A percentile compares a stretch with the other conserved stretches of the same genome.
Evolutionary conservation across 371 early-diverging fungal species (phyloP).

Genomic region (Mortierella polycephala): DNA sequence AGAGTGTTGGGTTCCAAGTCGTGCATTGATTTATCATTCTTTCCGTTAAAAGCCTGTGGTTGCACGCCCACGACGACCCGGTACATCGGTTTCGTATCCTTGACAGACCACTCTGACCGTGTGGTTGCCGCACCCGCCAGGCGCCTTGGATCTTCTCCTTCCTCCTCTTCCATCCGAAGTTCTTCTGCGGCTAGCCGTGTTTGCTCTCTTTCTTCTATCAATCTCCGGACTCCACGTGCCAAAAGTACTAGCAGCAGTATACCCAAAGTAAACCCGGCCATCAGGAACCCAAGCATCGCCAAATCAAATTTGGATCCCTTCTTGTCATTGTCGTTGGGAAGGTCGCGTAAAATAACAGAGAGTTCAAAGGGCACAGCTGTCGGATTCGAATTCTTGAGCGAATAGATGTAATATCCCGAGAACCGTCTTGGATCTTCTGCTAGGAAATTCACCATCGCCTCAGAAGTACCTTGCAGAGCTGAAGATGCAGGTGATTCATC

Average conservation of each 20-base stretch:
- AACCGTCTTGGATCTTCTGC: conserved; percentile 48
- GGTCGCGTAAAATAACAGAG: conserved; percentile 26
- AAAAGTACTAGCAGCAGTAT: conserved; percentile 24
- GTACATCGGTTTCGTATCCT: conserved; percentile 43
- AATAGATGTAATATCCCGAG: conserved; percentile 48
- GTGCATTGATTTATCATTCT: not conserved
- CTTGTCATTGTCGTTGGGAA: not conserved
- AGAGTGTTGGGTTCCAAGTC: not conserved
- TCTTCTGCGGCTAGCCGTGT: conserved; percentile 14
- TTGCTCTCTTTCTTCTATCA: conserved; percentile 17
- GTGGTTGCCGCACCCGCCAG: not conserved
- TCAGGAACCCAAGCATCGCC: conserved; percentile 40
- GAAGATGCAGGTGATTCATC: conserved; percentile 31
- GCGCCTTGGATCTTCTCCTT: conserved; percentile 14
- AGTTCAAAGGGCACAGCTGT: conserved; percentile 18
- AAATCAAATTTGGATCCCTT: conserved; percentile 19
- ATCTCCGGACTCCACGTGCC: conserved; percentile 22
- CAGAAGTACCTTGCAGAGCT: conserved; percentile 8
- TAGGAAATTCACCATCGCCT: conserved; percentile 13
- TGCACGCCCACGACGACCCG: conserved; percentile 40
- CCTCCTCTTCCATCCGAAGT: conserved; percentile 26
- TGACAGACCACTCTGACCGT: not conserved
- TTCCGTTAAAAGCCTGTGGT: not conserved
- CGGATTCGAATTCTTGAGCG: conserved; percentile 27
- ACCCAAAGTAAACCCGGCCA: conserved; percentile 40